phyloP scores from a whole-genome alignment of 2,329 filamentous ascomycete genomes.

The Fusarium pininemorale region DNA sequence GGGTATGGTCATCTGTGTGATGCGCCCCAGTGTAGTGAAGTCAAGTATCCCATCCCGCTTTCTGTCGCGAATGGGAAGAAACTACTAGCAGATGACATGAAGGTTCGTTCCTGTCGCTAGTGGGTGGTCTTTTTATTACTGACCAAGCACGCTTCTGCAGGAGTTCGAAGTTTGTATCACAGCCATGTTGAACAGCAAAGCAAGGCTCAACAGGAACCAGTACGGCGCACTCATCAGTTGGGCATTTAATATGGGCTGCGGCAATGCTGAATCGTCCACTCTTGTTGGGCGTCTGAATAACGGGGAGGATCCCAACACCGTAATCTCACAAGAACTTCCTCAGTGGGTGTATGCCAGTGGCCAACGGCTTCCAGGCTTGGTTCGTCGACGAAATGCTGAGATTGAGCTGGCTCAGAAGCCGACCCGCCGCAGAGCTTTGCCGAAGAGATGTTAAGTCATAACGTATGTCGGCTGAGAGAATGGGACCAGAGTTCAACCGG shows the following conservation, averaged over 20 bases:
- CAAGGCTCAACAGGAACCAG: slow-evolving; percentile 55
- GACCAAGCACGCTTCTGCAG: neutral
- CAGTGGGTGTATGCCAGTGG: slow-evolving; percentile 57
- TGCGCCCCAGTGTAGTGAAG: slow-evolving; percentile 53
- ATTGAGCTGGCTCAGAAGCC: slow-evolving; percentile 46
- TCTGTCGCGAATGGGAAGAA: slow-evolving; percentile 51
- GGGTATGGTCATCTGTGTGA: slow-evolving; percentile 61
- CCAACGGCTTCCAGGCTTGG: slow-evolving; percentile 51
- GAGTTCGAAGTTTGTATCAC: slow-evolving; percentile 10
- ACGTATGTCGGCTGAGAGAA: neutral
- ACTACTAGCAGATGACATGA: slow-evolving; percentile 45
- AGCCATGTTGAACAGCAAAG: slow-evolving; percentile 7
- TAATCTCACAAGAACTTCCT: slow-evolving; percentile 54
- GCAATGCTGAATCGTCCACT: slow-evolving; percentile 50
- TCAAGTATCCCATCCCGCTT: slow-evolving; percentile 57
- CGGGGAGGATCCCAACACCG: slow-evolving; percentile 47
- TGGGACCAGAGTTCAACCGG: neutral
- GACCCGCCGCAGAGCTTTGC: slow-evolving; percentile 19
- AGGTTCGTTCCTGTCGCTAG: neutral
- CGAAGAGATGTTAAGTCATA: neutral
- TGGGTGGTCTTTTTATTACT: neutral
- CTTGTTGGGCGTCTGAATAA: slow-evolving; percentile 41
- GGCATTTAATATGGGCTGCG: slow-evolving; percentile 61
- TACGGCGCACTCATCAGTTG: slow-evolving; percentile 62
- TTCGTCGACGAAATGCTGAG: slow-evolving; percentile 55